Conservation (phyloP, 345 rosid genomes). For the Psidium friedrichsthalianum region DNA sequence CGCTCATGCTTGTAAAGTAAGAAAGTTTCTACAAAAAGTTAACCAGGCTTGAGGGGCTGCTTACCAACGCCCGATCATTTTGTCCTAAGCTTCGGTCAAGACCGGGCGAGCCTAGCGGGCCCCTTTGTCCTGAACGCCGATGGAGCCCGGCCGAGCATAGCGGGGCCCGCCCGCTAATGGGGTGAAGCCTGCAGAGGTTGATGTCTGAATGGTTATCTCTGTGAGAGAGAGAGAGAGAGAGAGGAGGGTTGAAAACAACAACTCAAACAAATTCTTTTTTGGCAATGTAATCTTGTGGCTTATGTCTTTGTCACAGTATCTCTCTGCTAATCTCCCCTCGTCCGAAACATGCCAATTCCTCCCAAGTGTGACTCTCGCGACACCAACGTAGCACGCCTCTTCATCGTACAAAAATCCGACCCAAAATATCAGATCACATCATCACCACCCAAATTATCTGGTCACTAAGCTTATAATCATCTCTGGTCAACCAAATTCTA, state of each 20-base stretch:
- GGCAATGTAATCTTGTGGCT: neutral
- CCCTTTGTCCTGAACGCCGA: neutral
- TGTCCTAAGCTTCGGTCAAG: neutral
- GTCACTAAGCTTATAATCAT: neutral
- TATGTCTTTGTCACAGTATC: neutral
- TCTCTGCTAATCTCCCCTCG: neutral
- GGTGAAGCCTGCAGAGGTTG: neutral
- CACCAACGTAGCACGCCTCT: constrained; percentile 29
- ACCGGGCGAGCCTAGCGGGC: accelerated
- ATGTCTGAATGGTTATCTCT: neutral
- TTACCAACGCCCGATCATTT: neutral
- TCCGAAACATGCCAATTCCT: neutral
- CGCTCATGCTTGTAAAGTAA: neutral
- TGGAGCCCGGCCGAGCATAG: accelerated
- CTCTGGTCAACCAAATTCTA: constrained; percentile 1
- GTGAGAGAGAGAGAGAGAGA: neutral
- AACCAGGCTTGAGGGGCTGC: neutral
- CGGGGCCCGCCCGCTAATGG: neutral
- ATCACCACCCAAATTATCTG: constrained; percentile 1
- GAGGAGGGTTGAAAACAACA: neutral
- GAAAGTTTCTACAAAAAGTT: neutral
- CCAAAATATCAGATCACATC: neutral
- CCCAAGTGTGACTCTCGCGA: constrained; percentile 9
- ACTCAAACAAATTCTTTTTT: neutral
- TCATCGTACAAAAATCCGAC: constrained; percentile 14